A percentile compares a stretch with the other conserved stretches of the same genome.
Evolutionary conservation across 2,329 filamentous ascomycete genomes (phyloP).

Genomic region (Alternaria arbusti): DNA sequence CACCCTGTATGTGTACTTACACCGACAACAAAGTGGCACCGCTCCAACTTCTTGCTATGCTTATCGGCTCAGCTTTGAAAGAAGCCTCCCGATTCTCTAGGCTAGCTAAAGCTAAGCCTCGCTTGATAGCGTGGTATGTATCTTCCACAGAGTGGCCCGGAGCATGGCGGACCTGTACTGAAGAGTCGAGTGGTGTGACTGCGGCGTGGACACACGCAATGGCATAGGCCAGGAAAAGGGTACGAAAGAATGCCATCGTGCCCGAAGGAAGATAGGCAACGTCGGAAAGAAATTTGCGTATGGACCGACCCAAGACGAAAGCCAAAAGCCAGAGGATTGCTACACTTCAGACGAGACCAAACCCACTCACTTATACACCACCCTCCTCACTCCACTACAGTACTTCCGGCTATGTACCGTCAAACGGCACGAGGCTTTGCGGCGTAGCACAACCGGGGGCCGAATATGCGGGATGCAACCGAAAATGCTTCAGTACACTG

Average conservation of each 20-base stretch:
- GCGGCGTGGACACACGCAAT: not conserved
- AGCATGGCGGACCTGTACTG: slow-evolving; percentile 11
- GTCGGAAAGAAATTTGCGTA: not conserved
- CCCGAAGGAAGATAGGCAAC: not conserved
- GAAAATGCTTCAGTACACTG: slow-evolving; percentile 5
- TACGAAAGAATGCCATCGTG: not conserved
- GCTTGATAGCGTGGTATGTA: slow-evolving; percentile 15
- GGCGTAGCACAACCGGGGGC: not conserved
- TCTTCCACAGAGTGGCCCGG: slow-evolving; percentile 15
- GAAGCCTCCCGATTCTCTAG: slow-evolving; percentile 12
- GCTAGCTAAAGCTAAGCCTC: slow-evolving; percentile 13
- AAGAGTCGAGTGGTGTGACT: not conserved
- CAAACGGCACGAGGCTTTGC: not conserved
- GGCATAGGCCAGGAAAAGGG: not conserved
- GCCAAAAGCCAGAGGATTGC: not conserved
- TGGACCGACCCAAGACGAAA: not conserved
- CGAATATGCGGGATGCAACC: slow-evolving; percentile 2
- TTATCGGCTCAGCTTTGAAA: slow-evolving; percentile 12
- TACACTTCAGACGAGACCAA: not conserved
- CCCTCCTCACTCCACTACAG: not conserved
- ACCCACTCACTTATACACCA: slow-evolving; percentile 1
- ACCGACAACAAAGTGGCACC: slow-evolving; percentile 47
- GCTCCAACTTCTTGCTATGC: slow-evolving; percentile 51
- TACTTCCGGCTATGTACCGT: not conserved
- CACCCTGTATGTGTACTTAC: slow-evolving; percentile 21